Evolutionary conservation across 768 basidiomycete genomes (phyloP).

Genomic region (Trametes punicea): DNA sequence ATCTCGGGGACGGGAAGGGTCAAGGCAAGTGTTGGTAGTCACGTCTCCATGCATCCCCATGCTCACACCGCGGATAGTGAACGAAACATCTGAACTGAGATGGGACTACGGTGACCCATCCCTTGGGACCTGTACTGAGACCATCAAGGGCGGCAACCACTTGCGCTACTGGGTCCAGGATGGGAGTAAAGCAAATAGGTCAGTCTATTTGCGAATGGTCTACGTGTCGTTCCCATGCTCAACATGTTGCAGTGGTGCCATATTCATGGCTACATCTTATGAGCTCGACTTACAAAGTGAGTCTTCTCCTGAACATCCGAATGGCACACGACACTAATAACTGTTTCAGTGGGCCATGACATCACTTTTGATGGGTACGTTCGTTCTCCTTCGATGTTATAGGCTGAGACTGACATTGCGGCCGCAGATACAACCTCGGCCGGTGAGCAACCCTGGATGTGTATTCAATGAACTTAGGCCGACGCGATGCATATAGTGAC

Average conservation of each 20-base stretch:
- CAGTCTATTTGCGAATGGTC: constrained; percentile 16
- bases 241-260: constrained; percentile 48
- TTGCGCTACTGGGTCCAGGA: constrained; percentile 88
- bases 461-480: background rate
- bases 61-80: constrained; percentile 41
- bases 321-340: background rate
- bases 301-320: constrained; percentile 20
- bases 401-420: constrained; percentile 1
- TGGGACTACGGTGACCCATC: constrained; percentile 80
- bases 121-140: constrained; percentile 84
- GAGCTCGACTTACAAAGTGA: constrained; percentile 62
- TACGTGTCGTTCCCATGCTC: background rate
- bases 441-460: constrained; percentile 39
- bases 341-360: constrained; percentile 52
- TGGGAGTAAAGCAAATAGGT: constrained; percentile 60
- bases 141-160: constrained; percentile 82
- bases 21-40: constrained; percentile 43
- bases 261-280: constrained; percentile 74
- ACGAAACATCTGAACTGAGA: constrained; percentile 81
- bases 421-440: constrained; percentile 66
- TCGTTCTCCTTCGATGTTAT: background rate
- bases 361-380: constrained; percentile 68
- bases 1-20: constrained; percentile 84
- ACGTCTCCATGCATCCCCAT: background rate
- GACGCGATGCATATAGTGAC: constrained; percentile 45